A percentile compares a stretch with the other conserved stretches of the same genome.
phyloP scores from a whole-genome alignment of 371 early-diverging fungal species.

The Circinella minor region DNA sequence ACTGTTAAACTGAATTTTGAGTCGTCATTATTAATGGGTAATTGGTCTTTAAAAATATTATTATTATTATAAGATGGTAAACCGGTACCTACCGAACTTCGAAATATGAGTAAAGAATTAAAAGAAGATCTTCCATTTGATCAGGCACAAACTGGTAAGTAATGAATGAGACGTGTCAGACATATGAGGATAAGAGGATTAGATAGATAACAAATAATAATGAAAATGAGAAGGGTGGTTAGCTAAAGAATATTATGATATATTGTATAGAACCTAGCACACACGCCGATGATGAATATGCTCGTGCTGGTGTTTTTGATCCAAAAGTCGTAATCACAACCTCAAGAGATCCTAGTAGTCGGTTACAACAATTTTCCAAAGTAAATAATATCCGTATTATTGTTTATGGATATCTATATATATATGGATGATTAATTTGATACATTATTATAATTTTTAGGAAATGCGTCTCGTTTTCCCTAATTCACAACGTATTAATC shows the following conservation, averaged over 20 bases:
- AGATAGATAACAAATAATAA: no score
- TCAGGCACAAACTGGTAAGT: conserved; percentile 81
- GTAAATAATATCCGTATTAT: conserved; percentile 23
- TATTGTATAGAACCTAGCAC: conserved; percentile 65
- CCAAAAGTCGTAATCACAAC: conserved; percentile 98
- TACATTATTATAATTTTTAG: conserved; percentile 25
- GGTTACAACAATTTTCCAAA: conserved; percentile 96
- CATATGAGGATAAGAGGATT: no score
- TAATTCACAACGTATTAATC: conserved; percentile 96
- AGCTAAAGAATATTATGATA: no score
- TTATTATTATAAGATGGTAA: conserved; percentile 70
- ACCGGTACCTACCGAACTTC: conserved; percentile 82
- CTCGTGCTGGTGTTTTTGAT: conserved; percentile 89
- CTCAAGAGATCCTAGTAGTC: conserved; percentile 94
- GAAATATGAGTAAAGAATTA: conserved; percentile 75
- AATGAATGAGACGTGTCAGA: no score
- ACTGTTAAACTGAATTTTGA: no score
- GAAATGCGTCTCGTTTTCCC: conserved; percentile 97
- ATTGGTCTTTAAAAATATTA: no score
- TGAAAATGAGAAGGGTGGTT: no score
- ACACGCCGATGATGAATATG: conserved; percentile 97
- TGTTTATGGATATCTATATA: no score
- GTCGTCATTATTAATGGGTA: no score
- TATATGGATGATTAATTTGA: no score
- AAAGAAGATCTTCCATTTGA: conserved; percentile 86